Conservation (phyloP, 495 filamentous ascomycete species). For the Daldinia childiae region DNA sequence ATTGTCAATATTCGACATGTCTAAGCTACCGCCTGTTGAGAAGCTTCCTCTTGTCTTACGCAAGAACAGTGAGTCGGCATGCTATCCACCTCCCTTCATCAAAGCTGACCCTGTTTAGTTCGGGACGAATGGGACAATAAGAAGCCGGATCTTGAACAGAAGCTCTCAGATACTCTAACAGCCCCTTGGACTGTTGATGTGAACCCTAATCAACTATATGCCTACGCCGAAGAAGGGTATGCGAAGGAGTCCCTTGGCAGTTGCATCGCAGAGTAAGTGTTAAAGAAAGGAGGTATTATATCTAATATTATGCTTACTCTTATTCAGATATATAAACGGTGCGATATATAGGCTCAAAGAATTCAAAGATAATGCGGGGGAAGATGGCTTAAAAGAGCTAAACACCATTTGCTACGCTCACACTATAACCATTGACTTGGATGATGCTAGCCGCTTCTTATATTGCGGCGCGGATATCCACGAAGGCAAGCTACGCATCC, state of each 20-base stretch:
- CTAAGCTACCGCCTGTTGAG: conserved; percentile 54
- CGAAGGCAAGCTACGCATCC: conserved; percentile 58
- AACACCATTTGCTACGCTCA: conserved; percentile 58
- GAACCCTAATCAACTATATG: conserved; percentile 57
- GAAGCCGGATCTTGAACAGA: conserved; percentile 53
- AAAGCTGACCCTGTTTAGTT: conserved; percentile 47
- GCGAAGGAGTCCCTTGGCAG: conserved; percentile 56
- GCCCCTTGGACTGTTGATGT: conserved; percentile 60
- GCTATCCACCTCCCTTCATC: not conserved
- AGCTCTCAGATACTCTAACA: conserved; percentile 55
- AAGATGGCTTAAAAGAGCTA: conserved; percentile 55
- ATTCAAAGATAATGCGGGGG: conserved; percentile 46
- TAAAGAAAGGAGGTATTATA: not conserved
- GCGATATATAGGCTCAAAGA: conserved; percentile 55
- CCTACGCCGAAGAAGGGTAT: conserved; percentile 60
- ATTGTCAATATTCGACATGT: conserved; percentile 42
- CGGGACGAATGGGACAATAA: conserved; percentile 63
- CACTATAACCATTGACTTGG: conserved; percentile 57
- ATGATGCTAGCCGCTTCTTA: conserved; percentile 52
- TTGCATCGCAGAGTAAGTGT: conserved; percentile 55
- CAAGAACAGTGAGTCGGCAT: conserved; percentile 56
- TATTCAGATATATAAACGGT: conserved; percentile 55
- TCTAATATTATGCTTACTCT: not conserved
- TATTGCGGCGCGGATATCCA: conserved; percentile 58
- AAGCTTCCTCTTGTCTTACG: conserved; percentile 64